Conservation (phyloP, 345 rosid species). For the Tarenaya hassleriana region DNA sequence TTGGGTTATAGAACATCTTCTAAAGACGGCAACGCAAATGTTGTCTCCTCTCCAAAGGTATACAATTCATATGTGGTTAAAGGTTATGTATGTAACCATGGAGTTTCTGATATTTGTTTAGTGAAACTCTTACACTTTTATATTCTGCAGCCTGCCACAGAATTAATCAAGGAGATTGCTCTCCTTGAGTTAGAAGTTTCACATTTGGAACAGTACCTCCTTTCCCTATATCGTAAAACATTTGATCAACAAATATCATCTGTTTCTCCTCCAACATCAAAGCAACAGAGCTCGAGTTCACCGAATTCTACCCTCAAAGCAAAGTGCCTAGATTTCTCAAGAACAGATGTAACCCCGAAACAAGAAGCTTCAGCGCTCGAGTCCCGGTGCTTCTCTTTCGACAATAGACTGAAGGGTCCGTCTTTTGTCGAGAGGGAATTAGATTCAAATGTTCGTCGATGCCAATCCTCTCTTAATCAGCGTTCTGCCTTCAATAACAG, state of each 20-base stretch:
- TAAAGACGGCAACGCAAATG: conserved; percentile 38
- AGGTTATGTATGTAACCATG: neutral
- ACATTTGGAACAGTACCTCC: conserved; percentile 85
- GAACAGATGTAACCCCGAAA: neutral
- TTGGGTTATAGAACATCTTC: conserved; percentile 56
- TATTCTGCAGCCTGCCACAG: conserved; percentile 63
- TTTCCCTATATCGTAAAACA: conserved; percentile 74
- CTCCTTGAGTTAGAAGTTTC: conserved; percentile 87
- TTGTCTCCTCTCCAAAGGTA: conserved; percentile 30
- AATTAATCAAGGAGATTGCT: conserved; percentile 78
- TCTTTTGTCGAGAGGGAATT: too few species aligned
- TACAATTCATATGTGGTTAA: neutral
- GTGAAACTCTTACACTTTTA: too few species aligned
- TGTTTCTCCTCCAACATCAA: conserved; percentile 43
- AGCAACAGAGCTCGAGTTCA: conserved; percentile 41
- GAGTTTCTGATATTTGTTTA: too few species aligned
- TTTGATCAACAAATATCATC: conserved; percentile 70
- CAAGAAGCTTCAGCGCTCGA: conserved; percentile 16
- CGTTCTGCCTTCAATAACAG: conserved; percentile 44
- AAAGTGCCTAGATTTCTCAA: conserved; percentile 38
- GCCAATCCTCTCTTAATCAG: conserved; percentile 79
- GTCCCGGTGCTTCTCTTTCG: conserved; percentile 13
- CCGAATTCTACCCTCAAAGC: conserved; percentile 42
- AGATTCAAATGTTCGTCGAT: conserved; percentile 57
- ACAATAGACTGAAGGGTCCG: too few species aligned